Conservation (phyloP, 2,329 filamentous ascomycete genomes). For the Clarireedia hainanense region DNA sequence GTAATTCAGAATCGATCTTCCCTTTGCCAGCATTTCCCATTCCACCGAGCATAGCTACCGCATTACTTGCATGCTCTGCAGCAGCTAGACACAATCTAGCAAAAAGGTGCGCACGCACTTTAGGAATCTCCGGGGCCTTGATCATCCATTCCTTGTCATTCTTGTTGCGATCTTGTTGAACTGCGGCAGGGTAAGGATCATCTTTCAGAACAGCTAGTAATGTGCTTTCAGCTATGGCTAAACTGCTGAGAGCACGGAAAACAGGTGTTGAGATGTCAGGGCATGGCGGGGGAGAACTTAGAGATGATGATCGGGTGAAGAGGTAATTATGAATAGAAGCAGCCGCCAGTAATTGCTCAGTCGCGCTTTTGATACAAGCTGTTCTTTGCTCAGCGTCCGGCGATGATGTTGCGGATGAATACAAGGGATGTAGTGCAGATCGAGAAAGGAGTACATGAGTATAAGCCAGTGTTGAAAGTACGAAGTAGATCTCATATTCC, state of each 20-base stretch:
- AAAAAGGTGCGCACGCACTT: conserved; percentile 81
- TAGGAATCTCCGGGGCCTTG: conserved; percentile 76
- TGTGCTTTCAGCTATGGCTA: conserved; percentile 82
- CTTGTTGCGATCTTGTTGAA: conserved; percentile 74
- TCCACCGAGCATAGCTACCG: conserved; percentile 43
- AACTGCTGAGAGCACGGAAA: conserved; percentile 48
- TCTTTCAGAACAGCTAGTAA: conserved; percentile 87
- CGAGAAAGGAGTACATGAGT: conserved; percentile 67
- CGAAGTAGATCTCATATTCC: conserved; percentile 77
- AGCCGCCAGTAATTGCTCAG: conserved; percentile 69
- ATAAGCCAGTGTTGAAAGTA: conserved; percentile 68
- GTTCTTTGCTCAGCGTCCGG: conserved; percentile 59
- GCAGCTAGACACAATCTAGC: conserved; percentile 82
- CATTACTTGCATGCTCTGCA: conserved; percentile 76
- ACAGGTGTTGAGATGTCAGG: conserved; percentile 46
- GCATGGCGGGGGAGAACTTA: conserved; percentile 35
- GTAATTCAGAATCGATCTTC: conserved; percentile 56
- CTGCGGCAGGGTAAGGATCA: conserved; percentile 79
- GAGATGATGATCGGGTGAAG: conserved; percentile 44
- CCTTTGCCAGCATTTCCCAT: conserved; percentile 32
- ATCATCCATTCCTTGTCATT: conserved; percentile 96
- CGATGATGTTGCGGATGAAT: conserved; percentile 55
- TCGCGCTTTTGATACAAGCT: conserved; percentile 63
- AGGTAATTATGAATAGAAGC: conserved; percentile 72
- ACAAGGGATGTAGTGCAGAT: conserved; percentile 63